Evolutionary conservation across 768 basidiomycete genomes (phyloP).

Genomic region (Leccinum subtestaceum): DNA sequence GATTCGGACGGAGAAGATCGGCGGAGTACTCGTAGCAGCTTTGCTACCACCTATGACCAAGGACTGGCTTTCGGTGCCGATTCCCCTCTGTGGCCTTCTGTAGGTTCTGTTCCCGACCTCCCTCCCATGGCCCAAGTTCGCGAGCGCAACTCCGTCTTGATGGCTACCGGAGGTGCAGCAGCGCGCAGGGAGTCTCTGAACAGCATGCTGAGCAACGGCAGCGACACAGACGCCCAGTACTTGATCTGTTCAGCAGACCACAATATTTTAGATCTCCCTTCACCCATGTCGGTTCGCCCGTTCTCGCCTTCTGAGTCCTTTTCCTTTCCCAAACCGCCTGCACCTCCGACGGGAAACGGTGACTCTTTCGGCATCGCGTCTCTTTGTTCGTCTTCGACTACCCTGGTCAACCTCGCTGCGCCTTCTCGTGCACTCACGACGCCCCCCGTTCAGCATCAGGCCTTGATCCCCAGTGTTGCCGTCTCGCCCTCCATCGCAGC

Average conservation of each 20-base stretch:
- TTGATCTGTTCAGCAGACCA: conserved; percentile 31
- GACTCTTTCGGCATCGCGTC: conserved; percentile 5
- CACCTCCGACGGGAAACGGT: background rate
- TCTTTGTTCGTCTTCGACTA: conserved; percentile 14
- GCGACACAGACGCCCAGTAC: conserved; percentile 41
- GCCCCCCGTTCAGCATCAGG: conserved; percentile 11
- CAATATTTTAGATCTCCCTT: conserved; percentile 24
- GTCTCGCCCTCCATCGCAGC: background rate
- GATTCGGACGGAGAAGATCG: conserved; percentile 24
- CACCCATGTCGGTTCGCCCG: conserved; percentile 62
- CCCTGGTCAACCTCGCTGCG: conserved; percentile 16
- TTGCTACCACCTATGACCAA: conserved; percentile 59
- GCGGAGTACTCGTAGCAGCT: conserved; percentile 53
- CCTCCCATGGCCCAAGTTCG: conserved; percentile 59
- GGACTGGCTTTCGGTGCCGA: conserved; percentile 28
- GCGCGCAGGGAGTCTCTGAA: conserved; percentile 38
- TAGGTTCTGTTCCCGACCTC: conserved; percentile 33
- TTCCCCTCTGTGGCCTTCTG: conserved; percentile 14
- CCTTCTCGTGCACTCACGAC: conserved; percentile 19
- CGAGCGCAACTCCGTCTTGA: conserved; percentile 27
- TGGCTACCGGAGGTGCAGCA: conserved; percentile 25
- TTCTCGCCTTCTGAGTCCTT: conserved; percentile 69
- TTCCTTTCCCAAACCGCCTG: conserved; percentile 64
- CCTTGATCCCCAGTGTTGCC: background rate
- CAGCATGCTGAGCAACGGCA: conserved; percentile 37